phyloP scores from a whole-genome alignment of 2,329 filamentous ascomycete species.

The Claviceps sp. region DNA sequence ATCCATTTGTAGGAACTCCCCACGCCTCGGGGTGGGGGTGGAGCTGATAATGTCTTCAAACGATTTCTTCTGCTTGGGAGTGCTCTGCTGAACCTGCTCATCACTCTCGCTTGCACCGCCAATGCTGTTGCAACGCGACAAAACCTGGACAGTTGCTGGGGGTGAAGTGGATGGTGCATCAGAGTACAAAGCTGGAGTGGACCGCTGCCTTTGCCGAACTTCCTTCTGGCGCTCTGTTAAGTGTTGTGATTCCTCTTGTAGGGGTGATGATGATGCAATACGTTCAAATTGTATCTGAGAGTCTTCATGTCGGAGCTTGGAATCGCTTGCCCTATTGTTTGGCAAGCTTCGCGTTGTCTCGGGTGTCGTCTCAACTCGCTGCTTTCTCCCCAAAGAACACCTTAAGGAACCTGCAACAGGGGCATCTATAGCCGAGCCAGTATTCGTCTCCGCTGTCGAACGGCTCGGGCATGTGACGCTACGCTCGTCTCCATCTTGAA shows the following conservation, averaged over 20 bases:
- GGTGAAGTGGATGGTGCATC: constrained; percentile 44
- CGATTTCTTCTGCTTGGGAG: constrained; percentile 30
- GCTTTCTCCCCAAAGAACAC: constrained; percentile 15
- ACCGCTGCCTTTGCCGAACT: constrained; percentile 57
- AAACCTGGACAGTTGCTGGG: constrained; percentile 11
- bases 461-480: constrained; percentile 19
- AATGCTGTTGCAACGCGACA: constrained; percentile 7
- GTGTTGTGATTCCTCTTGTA: constrained; percentile 50
- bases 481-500: constrained; percentile 36
- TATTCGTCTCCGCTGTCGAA: constrained; percentile 15
- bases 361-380: constrained; percentile 15
- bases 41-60: constrained; percentile 42
- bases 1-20: constrained; percentile 35
- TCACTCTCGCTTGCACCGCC: constrained; percentile 6
- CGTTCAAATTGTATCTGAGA: constrained; percentile 68
- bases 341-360: constrained; percentile 12
- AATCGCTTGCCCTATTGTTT: constrained; percentile 22
- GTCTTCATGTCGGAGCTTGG: constrained; percentile 59
- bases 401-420: constrained; percentile 9
- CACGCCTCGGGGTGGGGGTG: constrained; percentile 47
- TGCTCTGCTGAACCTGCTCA: constrained; percentile 21
- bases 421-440: constrained; percentile 6
- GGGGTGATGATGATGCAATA: constrained; percentile 45
- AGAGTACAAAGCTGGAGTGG: constrained; percentile 53
- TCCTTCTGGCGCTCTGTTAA: constrained; percentile 72